These are phyloP conservation scores for Termitomyces sp. DNA, from an alignment of 768 basidiomycete genomes.

Conservation along the genomic window DNA sequence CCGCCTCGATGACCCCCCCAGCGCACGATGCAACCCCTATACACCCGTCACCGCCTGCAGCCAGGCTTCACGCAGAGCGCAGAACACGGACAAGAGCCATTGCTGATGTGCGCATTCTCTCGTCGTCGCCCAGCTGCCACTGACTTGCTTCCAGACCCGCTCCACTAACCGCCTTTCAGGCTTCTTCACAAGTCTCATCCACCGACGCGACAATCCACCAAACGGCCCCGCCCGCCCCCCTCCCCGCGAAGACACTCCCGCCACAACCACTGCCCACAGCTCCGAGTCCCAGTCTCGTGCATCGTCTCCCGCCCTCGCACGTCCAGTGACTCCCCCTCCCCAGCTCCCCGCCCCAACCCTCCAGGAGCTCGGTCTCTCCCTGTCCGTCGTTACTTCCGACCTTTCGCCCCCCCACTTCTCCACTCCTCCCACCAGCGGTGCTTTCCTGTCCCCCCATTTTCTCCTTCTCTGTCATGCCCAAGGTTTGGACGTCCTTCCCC, in stretches of 20 bases:
- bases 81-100: too few relatives aligned
- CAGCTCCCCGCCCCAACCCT: constrained; percentile 68
- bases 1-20: too few relatives aligned
- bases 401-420: constrained; percentile 77
- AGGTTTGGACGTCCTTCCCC: constrained; percentile 82
- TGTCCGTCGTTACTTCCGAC: constrained; percentile 65
- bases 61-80: too few relatives aligned
- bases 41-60: too few relatives aligned
- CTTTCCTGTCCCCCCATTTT: constrained; percentile 80
- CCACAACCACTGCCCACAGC: constrained; percentile 31
- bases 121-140: neutral
- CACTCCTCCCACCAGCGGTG: constrained; percentile 73
- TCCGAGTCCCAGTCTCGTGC: too few relatives aligned
- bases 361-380: constrained; percentile 70
- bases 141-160: constrained; percentile 28
- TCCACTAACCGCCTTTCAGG: constrained; percentile 77
- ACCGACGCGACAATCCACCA: constrained; percentile 52
- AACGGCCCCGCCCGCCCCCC: constrained; percentile 24
- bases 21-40: too few relatives aligned
- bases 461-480: constrained; percentile 83
- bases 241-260: constrained; percentile 34
- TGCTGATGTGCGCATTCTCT: constrained; percentile 48
- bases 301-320: constrained; percentile 50
- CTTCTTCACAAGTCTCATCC: constrained; percentile 79
- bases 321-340: constrained; percentile 73